Base-by-base conservation (phyloP, 2,329 filamentous ascomycete genomes). In the Tolypocladium inflatum region DNA sequence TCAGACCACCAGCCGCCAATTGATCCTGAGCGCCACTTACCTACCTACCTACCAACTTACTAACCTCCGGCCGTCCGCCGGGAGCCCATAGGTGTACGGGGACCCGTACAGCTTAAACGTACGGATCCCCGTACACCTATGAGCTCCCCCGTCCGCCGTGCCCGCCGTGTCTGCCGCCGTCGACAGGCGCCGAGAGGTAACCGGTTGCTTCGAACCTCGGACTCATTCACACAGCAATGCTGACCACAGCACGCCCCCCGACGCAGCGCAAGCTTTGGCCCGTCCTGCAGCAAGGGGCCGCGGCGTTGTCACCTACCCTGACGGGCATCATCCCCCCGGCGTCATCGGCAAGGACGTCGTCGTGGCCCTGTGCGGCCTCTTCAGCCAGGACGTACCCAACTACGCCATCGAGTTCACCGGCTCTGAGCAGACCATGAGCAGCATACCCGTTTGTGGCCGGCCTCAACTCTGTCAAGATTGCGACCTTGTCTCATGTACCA, bases 271-370 rank as follows among this genome's bases (percentile, higher is more conserved):
- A 23, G 11, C 35, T 37, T 37, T 13, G 35, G 35, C n/a, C n/a
- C n/a, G n/a, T 35, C 17, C 30, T 51, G 8, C 19, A 55, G 54
- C 54, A 55, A 55, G 48, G 54, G 54, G 41, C 41, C 54, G 54
- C 42, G 23, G 54, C 39, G 30, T n/a, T 33, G 30, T 39, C 35
- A 30, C 17, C 23, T 11, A 92, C 83, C 0, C 79, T 97, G 13
- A 89, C 81, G 0, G 92, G 91, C 8, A 73, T 83, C 0, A 76
- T 96, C 92, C 90, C 0, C 75, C 77, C 1, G 92, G 92, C 13
- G 91, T 96, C 1, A 91, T 88, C 0, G 93, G 91, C 37, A 97
- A 99, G 73, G 94, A 97, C 71, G 89, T 96, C 15, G 97, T 97
- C 63, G 83, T 97, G 33, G 90, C 91, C 0, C 80, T 97, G 1